These are phyloP conservation scores for Chondrostereum purpureum DNA, from an alignment of 1,284 basidiomycete species.

Conservation along the genomic window DNA sequence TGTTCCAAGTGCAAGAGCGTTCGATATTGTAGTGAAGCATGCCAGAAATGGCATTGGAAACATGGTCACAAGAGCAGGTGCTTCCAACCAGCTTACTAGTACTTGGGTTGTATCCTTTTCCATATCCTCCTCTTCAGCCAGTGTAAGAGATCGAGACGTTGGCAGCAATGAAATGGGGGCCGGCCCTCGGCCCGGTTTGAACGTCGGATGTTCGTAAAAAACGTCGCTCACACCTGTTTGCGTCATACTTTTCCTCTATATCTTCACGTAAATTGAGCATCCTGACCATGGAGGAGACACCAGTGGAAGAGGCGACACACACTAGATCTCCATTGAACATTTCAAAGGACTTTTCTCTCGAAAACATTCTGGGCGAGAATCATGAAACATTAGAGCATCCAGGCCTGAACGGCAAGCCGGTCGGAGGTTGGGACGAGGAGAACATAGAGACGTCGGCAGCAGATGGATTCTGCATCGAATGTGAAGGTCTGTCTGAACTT, in stretches of 20 bases:
- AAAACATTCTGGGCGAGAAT: slow-evolving; percentile 56
- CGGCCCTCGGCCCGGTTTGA: no score
- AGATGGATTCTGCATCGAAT: slow-evolving; percentile 74
- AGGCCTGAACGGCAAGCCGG: slow-evolving; percentile 26
- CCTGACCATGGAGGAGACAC: no score
- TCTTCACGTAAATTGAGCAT: no score
- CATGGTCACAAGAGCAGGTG: slow-evolving; percentile 16
- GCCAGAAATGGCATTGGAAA: slow-evolving; percentile 18
- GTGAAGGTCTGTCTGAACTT: slow-evolving; percentile 54
- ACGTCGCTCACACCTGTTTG: no score
- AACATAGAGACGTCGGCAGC: slow-evolving; percentile 34
- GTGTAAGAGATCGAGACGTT: no score
- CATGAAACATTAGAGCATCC: slow-evolving; percentile 56
- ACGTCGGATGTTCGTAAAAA: no score
- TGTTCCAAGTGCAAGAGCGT: slow-evolving; percentile 16
- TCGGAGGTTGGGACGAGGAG: slow-evolving; percentile 64
- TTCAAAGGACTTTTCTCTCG: slow-evolving; percentile 42
- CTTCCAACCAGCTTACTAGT: slow-evolving; percentile 9
- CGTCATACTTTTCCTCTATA: no score
- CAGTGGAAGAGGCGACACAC: neutral
- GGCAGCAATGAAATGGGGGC: no score
- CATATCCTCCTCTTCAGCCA: no score
- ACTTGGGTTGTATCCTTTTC: neutral
- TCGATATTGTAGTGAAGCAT: slow-evolving; percentile 15
- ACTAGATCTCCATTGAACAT: neutral